Percentiles rank a stretch among this genome's conserved stretches.
phyloP scores from a whole-genome alignment of 2,329 filamentous ascomycete species.

The Cadophora sp. region DNA sequence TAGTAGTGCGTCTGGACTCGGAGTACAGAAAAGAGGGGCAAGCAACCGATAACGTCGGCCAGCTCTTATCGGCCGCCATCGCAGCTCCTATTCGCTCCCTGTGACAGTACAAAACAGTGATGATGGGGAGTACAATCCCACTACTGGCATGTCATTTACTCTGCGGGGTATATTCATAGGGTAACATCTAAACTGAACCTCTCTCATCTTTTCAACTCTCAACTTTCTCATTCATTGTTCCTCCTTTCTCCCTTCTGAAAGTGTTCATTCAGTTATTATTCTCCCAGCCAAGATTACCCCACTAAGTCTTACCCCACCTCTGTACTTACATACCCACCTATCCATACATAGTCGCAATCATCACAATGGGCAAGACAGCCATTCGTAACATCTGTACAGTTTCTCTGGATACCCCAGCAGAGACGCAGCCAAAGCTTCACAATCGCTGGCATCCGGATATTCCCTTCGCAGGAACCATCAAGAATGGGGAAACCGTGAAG shows the following conservation, averaged over 20 bases:
- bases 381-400: conserved; percentile 78
- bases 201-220: neutral
- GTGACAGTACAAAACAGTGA: conserved; percentile 10
- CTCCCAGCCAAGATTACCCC: conserved; percentile 9
- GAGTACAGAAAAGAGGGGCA: conserved; percentile 20
- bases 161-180: conserved; percentile 14
- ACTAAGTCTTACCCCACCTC: conserved; percentile 1
- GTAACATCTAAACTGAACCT: neutral
- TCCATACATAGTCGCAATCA: conserved; percentile 4
- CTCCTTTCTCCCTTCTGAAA: neutral
- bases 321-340: neutral
- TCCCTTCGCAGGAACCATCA: conserved; percentile 74
- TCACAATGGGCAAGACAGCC: conserved; percentile 55
- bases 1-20: conserved; percentile 8
- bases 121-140: neutral
- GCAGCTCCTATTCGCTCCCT: conserved; percentile 13
- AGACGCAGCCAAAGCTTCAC: conserved; percentile 73
- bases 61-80: conserved; percentile 18
- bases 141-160: conserved; percentile 19
- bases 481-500: conserved; percentile 86
- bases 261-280: neutral
- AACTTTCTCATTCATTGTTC: neutral
- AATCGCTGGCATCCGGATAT: conserved; percentile 96
- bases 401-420: conserved; percentile 73
- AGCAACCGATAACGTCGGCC: conserved; percentile 12